These are phyloP conservation scores for Macrolepiota albuminosa DNA, from an alignment of 768 basidiomycete genomes.

Conservation along the genomic window DNA sequence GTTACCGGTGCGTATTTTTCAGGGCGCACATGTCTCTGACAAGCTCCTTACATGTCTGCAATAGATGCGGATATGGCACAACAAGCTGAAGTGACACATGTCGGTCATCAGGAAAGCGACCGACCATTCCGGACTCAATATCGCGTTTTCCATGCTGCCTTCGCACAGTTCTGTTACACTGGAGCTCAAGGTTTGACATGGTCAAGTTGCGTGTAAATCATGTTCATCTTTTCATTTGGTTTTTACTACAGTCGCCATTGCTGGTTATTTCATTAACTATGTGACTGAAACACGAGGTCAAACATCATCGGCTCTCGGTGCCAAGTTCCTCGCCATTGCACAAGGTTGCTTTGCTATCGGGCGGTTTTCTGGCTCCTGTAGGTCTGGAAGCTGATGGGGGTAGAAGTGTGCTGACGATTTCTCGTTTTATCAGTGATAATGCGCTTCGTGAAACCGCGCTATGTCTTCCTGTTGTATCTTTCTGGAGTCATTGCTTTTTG, in stretches of 20 bases:
- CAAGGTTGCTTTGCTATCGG: constrained; percentile 29
- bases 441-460: constrained; percentile 24
- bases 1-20: constrained; percentile 22
- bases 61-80: constrained; percentile 29
- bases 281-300: constrained; percentile 22
- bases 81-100: constrained; percentile 28
- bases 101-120: constrained; percentile 20
- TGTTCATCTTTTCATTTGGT: neutral
- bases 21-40: no score
- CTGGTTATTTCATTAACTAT: constrained; percentile 31
- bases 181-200: constrained; percentile 25
- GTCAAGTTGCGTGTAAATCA: neutral
- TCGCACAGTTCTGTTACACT: constrained; percentile 28
- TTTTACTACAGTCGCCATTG: constrained; percentile 22
- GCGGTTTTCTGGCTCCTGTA: constrained; percentile 27
- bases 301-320: constrained; percentile 21
- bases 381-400: neutral
- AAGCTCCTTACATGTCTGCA: neutral
- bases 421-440: constrained; percentile 18
- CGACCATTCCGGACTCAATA: constrained; percentile 25
- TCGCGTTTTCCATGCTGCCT: constrained; percentile 27
- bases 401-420: neutral
- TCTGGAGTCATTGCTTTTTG: constrained; percentile 24
- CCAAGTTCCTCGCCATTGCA: constrained; percentile 27
- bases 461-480: constrained; percentile 25